Percentiles rank a stretch among this genome's conserved stretches.
Conservation (phyloP, 2,329 filamentous ascomycete genomes). For the Epichloe hybrida region DNA sequence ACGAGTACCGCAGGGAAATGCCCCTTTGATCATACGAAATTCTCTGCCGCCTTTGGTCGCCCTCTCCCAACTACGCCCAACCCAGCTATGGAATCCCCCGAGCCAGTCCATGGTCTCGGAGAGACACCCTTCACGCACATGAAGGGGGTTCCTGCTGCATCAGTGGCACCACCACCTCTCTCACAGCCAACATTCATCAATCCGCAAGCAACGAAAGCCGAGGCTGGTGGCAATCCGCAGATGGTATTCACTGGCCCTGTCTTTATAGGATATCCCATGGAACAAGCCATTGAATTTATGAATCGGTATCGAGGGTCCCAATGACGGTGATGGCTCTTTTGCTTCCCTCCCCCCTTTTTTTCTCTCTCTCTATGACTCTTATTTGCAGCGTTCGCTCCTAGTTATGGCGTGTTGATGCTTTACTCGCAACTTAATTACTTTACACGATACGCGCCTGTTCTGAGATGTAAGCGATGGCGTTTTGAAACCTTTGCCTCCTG, state of each 20-base stretch:
- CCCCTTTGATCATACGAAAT: slow-evolving; percentile 42
- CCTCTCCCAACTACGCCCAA: slow-evolving; percentile 6
- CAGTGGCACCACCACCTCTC: slow-evolving; percentile 6
- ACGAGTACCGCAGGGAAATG: slow-evolving; percentile 32
- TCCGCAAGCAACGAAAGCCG: slow-evolving; percentile 21
- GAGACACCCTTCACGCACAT: slow-evolving; percentile 12
- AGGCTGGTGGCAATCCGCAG: slow-evolving; percentile 33
- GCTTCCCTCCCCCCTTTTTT: background rate
- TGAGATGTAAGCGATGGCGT: slow-evolving; percentile 6
- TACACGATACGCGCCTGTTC: slow-evolving; percentile 2
- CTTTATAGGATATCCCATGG: slow-evolving; percentile 80
- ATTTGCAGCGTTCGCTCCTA: slow-evolving; percentile 1
- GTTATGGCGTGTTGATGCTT: slow-evolving; percentile 1
- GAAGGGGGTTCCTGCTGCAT: slow-evolving; percentile 6
- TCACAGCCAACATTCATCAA: slow-evolving; percentile 40
- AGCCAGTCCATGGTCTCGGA: slow-evolving; percentile 2
- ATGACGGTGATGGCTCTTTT: slow-evolving; percentile 6
- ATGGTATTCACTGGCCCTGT: slow-evolving; percentile 89
- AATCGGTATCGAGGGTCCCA: slow-evolving; percentile 36
- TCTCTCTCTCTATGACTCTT: background rate
- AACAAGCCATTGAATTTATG: slow-evolving; percentile 67
- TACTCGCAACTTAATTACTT: slow-evolving; percentile 1
- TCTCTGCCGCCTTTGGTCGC: slow-evolving; percentile 23
- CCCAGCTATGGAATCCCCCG: slow-evolving; percentile 6
- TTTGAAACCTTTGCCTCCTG: background rate